Evolutionary conservation across 2,329 filamentous ascomycete species (phyloP).

Genomic region (Penicillium sp.): DNA sequence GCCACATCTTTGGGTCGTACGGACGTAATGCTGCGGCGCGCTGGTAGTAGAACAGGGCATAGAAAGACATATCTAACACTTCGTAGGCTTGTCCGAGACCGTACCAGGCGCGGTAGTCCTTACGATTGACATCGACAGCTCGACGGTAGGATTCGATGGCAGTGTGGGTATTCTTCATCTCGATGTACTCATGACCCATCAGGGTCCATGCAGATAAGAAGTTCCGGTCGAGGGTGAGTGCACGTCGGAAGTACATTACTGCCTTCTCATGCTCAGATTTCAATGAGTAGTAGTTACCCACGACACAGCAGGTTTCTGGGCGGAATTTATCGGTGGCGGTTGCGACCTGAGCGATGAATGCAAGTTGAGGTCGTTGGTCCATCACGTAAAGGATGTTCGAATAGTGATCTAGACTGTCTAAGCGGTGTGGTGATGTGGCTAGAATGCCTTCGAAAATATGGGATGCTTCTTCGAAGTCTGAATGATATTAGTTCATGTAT

Average conservation of each 20-base stretch:
- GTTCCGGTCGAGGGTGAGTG: constrained; percentile 81
- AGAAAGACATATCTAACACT: constrained; percentile 95
- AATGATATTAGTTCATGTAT: constrained; percentile 10
- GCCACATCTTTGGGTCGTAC: constrained; percentile 98
- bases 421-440: constrained; percentile 64
- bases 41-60: constrained; percentile 96
- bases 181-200: constrained; percentile 98
- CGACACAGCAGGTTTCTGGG: constrained; percentile 92
- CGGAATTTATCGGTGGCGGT: constrained; percentile 92
- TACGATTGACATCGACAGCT: constrained; percentile 91
- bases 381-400: constrained; percentile 97
- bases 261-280: constrained; percentile 96
- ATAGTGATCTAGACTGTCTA: constrained; percentile 92
- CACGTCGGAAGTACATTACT: constrained; percentile 94
- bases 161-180: constrained; percentile 97
- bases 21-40: constrained; percentile 89
- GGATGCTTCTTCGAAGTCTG: constrained; percentile 64
- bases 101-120: constrained; percentile 98
- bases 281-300: constrained; percentile 95
- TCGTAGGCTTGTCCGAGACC: constrained; percentile 96
- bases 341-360: constrained; percentile 88
- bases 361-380: constrained; percentile 80
- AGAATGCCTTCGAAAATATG: constrained; percentile 66
- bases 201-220: constrained; percentile 96
- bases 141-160: constrained; percentile 96